phyloP scores from a whole-genome alignment of 2,329 filamentous ascomycete genomes.

The Nectriaceae sp. region DNA sequence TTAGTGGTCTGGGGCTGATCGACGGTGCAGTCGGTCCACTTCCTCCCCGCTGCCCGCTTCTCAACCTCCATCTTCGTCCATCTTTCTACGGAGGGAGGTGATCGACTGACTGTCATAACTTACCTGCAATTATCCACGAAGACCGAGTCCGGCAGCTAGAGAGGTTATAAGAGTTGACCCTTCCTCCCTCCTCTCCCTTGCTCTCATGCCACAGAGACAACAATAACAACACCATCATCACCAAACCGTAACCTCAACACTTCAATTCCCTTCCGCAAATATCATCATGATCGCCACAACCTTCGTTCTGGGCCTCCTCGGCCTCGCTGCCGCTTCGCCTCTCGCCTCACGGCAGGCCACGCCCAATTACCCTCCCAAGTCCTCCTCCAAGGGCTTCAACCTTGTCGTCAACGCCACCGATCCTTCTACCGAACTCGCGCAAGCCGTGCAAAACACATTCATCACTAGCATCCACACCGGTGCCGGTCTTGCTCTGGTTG shows the following conservation, averaged over 20 bases:
- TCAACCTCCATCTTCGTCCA: no score
- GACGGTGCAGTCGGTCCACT: no score
- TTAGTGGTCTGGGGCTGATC: no score
- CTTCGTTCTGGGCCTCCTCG: constrained; percentile 25
- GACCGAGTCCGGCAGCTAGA: background rate
- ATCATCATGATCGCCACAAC: constrained; percentile 9
- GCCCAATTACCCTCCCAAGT: constrained; percentile 16
- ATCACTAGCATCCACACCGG: constrained; percentile 46
- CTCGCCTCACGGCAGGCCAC: constrained; percentile 1
- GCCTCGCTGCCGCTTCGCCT: constrained; percentile 27
- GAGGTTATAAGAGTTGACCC: background rate
- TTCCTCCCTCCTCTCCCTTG: no score
- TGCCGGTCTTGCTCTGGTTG: constrained; percentile 41
- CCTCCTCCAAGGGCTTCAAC: constrained; percentile 37
- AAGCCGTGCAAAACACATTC: constrained; percentile 42
- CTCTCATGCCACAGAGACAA: no score
- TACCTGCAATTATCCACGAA: no score
- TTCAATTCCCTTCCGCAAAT: no score
- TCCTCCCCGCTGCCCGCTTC: no score
- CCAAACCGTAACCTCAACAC: background rate
- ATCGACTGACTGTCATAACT: no score
- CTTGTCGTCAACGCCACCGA: constrained; percentile 49
- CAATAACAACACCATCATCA: background rate
- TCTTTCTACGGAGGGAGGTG: no score
- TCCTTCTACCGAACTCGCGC: constrained; percentile 38